These are phyloP conservation scores for Comarum palustre DNA, from an alignment of 306 rosid genomes.

Conservation along the genomic window DNA sequence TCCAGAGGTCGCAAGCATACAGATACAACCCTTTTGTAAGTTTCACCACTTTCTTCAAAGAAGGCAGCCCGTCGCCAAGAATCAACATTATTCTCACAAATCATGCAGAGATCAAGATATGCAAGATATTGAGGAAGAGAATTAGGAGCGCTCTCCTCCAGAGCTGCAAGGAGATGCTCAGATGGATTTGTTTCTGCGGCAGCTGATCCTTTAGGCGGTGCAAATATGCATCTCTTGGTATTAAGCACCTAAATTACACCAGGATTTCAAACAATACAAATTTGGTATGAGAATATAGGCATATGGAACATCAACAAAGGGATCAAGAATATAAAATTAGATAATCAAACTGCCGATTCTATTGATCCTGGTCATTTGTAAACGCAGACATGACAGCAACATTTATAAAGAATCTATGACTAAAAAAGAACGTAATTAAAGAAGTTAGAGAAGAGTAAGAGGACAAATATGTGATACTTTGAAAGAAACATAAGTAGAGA, in stretches of 20 bases:
- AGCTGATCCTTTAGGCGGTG: slow-evolving; percentile 96
- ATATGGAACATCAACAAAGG: slow-evolving; percentile 18
- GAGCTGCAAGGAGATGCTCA: slow-evolving; percentile 81
- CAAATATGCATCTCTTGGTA: slow-evolving; percentile 77
- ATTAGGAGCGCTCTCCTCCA: slow-evolving; percentile 76
- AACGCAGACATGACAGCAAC: background rate
- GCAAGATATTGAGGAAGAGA: slow-evolving; percentile 92
- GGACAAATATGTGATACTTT: background rate
- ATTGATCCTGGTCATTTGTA: background rate
- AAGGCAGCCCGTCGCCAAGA: slow-evolving; percentile 94
- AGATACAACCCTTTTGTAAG: slow-evolving; percentile 73
- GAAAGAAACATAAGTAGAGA: background rate
- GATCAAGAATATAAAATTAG: background rate
- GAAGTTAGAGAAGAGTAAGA: too few species aligned
- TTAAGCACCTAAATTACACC: slow-evolving; percentile 62
- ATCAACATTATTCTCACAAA: slow-evolving; percentile 89
- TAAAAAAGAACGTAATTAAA: background rate
- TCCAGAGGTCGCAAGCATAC: slow-evolving; percentile 84
- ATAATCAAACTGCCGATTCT: background rate
- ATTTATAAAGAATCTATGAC: background rate
- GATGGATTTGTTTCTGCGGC: slow-evolving; percentile 98
- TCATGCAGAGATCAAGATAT: slow-evolving; percentile 92
- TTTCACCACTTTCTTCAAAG: slow-evolving; percentile 92
- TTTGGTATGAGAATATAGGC: slow-evolving; percentile 13
- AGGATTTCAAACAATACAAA: slow-evolving; percentile 31